phyloP scores from a whole-genome alignment of 2,329 filamentous ascomycete genomes.

The Stagonosporopsis chrysanthemi region DNA sequence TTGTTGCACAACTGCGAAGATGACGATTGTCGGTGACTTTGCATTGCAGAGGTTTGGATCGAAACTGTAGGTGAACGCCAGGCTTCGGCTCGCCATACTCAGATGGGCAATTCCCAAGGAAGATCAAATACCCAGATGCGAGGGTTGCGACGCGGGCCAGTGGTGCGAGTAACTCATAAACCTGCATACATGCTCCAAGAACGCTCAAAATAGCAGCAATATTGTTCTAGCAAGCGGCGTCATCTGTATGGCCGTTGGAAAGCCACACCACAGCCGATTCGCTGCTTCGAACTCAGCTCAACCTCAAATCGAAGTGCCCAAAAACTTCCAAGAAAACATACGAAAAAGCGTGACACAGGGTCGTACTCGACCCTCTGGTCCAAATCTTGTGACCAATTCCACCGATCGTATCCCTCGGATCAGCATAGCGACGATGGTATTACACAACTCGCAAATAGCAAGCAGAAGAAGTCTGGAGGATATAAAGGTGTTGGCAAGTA shows the following conservation, averaged over 20 bases:
- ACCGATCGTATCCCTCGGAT: slow-evolving; percentile 12
- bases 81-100: neutral
- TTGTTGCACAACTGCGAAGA: neutral
- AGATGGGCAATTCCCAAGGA: neutral
- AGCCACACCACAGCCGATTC: slow-evolving; percentile 12
- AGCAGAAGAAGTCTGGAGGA: neutral
- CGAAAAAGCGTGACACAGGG: slow-evolving; percentile 5
- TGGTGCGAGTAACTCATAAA: neutral
- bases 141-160: neutral
- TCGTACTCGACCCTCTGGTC: neutral
- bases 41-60: neutral
- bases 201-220: slow-evolving; percentile 10
- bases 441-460: neutral
- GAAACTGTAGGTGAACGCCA: neutral
- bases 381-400: neutral
- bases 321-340: slow-evolving; percentile 5
- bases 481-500: neutral
- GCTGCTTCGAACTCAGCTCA: slow-evolving; percentile 1
- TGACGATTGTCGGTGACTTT: neutral
- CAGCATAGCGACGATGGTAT: neutral
- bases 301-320: neutral
- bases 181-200: neutral
- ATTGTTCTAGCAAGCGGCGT: neutral
- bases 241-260: slow-evolving; percentile 5
- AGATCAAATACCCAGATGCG: neutral